Conservation (phyloP, 257 asterid species). For the Lantana camara region DNA sequence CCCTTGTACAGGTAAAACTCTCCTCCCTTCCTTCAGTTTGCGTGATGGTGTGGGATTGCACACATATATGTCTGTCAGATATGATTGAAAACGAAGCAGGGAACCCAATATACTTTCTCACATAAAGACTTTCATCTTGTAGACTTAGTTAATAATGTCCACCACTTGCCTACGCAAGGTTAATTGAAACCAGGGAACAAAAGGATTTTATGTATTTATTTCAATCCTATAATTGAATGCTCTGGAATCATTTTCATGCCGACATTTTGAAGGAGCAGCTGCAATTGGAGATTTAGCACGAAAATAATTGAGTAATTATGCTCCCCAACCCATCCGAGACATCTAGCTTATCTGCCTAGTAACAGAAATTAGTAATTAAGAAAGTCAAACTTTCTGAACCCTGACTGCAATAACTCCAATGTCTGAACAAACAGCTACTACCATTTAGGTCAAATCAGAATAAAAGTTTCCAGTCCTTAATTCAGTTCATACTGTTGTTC, state of each 20-base stretch:
- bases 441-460: neutral
- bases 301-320: neutral
- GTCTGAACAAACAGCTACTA: neutral
- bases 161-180: neutral
- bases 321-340: neutral
- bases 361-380: neutral
- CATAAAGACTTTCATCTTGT: slow-evolving; percentile 1
- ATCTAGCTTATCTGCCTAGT: slow-evolving; percentile 10
- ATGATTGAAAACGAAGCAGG: neutral
- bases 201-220: neutral
- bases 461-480: neutral
- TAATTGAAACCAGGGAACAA: neutral
- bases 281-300: slow-evolving; percentile 3
- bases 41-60: slow-evolving; percentile 13
- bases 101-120: neutral
- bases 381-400: too few relatives aligned
- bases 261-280: neutral
- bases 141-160: neutral
- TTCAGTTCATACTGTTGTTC: neutral
- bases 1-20: slow-evolving; percentile 84
- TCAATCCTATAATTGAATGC: neutral
- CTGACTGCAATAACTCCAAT: neutral
- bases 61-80: neutral
- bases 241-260: neutral
- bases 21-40: neutral